phyloP scores from a whole-genome alignment of 768 basidiomycete species.

The Strobilomyces confusus region DNA sequence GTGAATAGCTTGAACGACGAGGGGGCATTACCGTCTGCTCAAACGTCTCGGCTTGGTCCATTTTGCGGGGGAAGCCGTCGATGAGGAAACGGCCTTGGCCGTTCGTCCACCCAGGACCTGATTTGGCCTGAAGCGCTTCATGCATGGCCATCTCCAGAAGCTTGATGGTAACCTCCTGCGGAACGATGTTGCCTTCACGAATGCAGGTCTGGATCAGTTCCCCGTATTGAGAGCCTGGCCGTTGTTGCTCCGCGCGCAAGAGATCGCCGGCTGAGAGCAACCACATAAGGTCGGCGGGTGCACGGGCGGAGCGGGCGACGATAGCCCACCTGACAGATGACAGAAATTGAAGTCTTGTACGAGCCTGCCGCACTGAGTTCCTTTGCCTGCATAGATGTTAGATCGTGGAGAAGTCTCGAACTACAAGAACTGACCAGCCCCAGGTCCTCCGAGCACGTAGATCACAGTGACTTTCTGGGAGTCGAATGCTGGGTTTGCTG shows the following conservation, averaged over 20 bases:
- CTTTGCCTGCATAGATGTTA: slow-evolving; percentile 64
- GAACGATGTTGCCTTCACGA: slow-evolving; percentile 88
- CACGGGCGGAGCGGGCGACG: not conserved
- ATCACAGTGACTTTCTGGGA: slow-evolving; percentile 75
- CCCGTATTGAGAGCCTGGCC: slow-evolving; percentile 80
- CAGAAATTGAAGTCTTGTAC: slow-evolving; percentile 84
- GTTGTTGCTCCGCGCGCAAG: slow-evolving; percentile 87
- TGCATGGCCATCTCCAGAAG: slow-evolving; percentile 91
- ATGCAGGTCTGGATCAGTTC: slow-evolving; percentile 85
- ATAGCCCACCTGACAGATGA: slow-evolving; percentile 80
- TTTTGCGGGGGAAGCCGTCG: slow-evolving; percentile 96
- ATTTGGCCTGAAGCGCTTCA: slow-evolving; percentile 45
- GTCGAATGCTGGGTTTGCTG: slow-evolving; percentile 47
- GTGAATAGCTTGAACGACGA: not conserved
- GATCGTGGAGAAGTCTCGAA: slow-evolving; percentile 4
- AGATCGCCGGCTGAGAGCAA: slow-evolving; percentile 83
- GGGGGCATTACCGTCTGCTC: slow-evolving; percentile 63
- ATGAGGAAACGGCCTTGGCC: slow-evolving; percentile 87
- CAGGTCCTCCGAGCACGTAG: slow-evolving; percentile 96
- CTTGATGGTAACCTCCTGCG: slow-evolving; percentile 95
- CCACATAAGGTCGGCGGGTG: slow-evolving; percentile 7
- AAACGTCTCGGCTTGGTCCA: slow-evolving; percentile 95
- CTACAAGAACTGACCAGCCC: slow-evolving; percentile 62
- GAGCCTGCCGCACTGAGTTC: slow-evolving; percentile 86
- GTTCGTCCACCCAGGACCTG: slow-evolving; percentile 57